phyloP scores from a whole-genome alignment of 2,329 filamentous ascomycete species.

The Stemphylium vesicarium region DNA sequence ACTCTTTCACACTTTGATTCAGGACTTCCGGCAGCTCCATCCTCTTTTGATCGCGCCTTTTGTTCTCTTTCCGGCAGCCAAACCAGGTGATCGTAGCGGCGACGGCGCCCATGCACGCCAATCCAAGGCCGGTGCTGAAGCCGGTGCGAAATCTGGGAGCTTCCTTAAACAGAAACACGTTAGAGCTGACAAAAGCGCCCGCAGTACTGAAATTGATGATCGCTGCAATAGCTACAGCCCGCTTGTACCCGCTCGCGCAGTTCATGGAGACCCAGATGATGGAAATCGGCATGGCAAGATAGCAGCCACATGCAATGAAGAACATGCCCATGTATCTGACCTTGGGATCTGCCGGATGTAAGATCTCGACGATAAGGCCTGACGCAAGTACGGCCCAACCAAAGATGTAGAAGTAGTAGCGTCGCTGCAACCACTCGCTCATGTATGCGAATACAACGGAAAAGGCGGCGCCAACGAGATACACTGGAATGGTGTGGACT shows the following conservation, averaged over 20 bases:
- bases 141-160: constrained; percentile 34
- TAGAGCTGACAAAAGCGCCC: constrained; percentile 61
- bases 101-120: constrained; percentile 45
- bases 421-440: constrained; percentile 33
- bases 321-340: constrained; percentile 61
- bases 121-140: constrained; percentile 38
- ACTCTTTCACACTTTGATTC: background rate
- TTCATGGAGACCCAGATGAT: constrained; percentile 65
- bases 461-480: constrained; percentile 39
- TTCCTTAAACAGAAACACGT: constrained; percentile 38
- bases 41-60: constrained; percentile 49
- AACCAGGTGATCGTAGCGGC: constrained; percentile 44
- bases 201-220: constrained; percentile 56
- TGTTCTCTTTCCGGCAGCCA: constrained; percentile 60
- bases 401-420: constrained; percentile 40
- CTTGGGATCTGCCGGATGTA: constrained; percentile 45
- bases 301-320: constrained; percentile 61
- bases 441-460: constrained; percentile 38
- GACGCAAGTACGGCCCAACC: constrained; percentile 50
- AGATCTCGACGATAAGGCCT: constrained; percentile 59
- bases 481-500: constrained; percentile 46
- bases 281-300: constrained; percentile 63
- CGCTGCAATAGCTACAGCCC: constrained; percentile 23
- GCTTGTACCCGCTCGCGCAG: constrained; percentile 40
- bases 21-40: constrained; percentile 46